These are phyloP conservation scores for Dipsacomyces acuminosporus DNA, from an alignment of 371 early-diverging fungal species.

Conservation along the genomic window DNA sequence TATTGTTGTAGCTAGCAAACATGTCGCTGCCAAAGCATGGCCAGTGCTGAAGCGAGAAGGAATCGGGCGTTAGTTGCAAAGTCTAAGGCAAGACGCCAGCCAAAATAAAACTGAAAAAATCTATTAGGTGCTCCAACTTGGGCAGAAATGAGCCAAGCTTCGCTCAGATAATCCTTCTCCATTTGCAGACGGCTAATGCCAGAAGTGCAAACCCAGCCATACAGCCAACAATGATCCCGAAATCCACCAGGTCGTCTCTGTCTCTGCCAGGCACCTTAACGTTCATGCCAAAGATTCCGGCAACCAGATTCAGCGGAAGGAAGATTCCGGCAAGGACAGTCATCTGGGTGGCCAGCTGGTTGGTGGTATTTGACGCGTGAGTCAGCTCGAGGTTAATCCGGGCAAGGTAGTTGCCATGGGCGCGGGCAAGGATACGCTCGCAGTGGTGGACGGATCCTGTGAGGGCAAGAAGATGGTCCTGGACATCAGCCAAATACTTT, in stretches of 20 bases:
- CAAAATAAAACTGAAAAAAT: too few relatives aligned
- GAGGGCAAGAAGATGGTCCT: slow-evolving; percentile 76
- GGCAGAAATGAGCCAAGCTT: too few relatives aligned
- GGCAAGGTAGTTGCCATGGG: slow-evolving; percentile 79
- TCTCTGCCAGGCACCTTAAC: slow-evolving; percentile 41
- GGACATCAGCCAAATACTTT: slow-evolving; percentile 30
- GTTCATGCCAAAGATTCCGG: slow-evolving; percentile 54
- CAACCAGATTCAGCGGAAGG: slow-evolving; percentile 51
- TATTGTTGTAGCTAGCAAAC: too few relatives aligned
- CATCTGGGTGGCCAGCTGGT: slow-evolving; percentile 34
- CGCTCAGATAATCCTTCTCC: background rate
- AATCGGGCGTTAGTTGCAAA: too few relatives aligned
- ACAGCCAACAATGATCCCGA: slow-evolving; percentile 24
- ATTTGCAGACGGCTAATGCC: background rate
- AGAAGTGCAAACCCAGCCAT: slow-evolving; percentile 15
- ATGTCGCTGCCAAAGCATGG: too few relatives aligned
- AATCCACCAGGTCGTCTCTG: slow-evolving; percentile 31
- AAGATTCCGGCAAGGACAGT: slow-evolving; percentile 43
- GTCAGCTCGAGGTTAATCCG: slow-evolving; percentile 77
- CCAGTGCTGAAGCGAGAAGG: too few relatives aligned
- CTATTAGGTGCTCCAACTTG: too few relatives aligned
- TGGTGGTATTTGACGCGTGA: slow-evolving; percentile 22
- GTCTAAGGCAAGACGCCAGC: too few relatives aligned
- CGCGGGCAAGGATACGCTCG: slow-evolving; percentile 69
- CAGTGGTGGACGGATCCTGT: slow-evolving; percentile 67